Evolutionary conservation across 1,139 yeast genomes (phyloP).

Genomic region (Yarrowia galli): DNA sequence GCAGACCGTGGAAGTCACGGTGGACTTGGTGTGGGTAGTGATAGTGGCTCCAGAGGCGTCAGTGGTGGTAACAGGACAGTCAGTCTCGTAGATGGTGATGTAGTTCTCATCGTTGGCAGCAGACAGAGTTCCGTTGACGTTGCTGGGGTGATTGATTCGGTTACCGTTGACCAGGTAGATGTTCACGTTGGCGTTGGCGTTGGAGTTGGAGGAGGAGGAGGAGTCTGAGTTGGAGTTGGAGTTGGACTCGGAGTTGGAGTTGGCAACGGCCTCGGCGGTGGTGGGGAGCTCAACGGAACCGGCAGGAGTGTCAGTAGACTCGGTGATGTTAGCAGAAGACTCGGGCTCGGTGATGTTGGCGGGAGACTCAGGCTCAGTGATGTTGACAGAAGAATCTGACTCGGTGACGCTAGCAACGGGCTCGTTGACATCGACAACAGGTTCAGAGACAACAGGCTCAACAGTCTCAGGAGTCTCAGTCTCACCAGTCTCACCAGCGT

Average conservation of each 20-base stretch:
- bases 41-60: slow-evolving; percentile 3
- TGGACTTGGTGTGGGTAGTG: slow-evolving; percentile 7
- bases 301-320: too few relatives aligned
- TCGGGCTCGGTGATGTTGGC: too few relatives aligned
- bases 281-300: neutral
- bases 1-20: slow-evolving; percentile 17
- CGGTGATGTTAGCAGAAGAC: too few relatives aligned
- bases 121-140: neutral
- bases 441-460: too few relatives aligned
- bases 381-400: too few relatives aligned
- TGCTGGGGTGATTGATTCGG: neutral
- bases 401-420: too few relatives aligned
- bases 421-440: too few relatives aligned
- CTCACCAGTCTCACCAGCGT: too few relatives aligned
- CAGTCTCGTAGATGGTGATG: slow-evolving; percentile 17
- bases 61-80: slow-evolving; percentile 19
- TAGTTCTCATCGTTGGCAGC: too few relatives aligned
- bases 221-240: neutral
- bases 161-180: neutral
- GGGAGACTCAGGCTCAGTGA: too few relatives aligned
- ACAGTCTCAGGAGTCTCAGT: slow-evolving; percentile 3
- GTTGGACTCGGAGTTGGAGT: slow-evolving; percentile 15
- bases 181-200: neutral
- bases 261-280: neutral
- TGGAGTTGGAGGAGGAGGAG: slow-evolving; percentile 11